Conservation (phyloP, 2,329 filamentous ascomycete genomes). For the Talaromyces sp. region DNA sequence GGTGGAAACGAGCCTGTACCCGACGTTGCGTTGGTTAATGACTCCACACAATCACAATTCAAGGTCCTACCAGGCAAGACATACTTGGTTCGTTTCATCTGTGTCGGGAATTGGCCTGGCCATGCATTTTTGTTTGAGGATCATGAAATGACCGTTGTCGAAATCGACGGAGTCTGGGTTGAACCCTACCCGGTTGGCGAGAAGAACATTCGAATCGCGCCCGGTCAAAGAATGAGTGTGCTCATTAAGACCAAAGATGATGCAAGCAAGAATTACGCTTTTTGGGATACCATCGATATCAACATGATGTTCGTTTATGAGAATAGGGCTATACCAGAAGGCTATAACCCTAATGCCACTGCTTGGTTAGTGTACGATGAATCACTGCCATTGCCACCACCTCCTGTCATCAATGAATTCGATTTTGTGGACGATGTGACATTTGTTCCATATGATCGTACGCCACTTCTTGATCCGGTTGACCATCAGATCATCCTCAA, state of each 20-base stretch:
- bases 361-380: conserved; percentile 53
- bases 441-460: conserved; percentile 26
- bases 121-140: conserved; percentile 48
- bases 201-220: conserved; percentile 61
- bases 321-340: conserved; percentile 52
- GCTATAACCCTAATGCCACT: conserved; percentile 57
- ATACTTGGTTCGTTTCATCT: conserved; percentile 69
- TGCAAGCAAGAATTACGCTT: conserved; percentile 61
- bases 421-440: conserved; percentile 64
- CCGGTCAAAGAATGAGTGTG: conserved; percentile 60
- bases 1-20: conserved; percentile 63
- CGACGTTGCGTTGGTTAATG: conserved; percentile 66
- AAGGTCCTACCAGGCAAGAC: conserved; percentile 63
- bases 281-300: conserved; percentile 67
- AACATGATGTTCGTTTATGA: conserved; percentile 42
- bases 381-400: conserved; percentile 42
- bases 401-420: conserved; percentile 58
- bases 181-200: conserved; percentile 45
- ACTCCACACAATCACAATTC: conserved; percentile 59
- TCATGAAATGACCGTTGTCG: conserved; percentile 39
- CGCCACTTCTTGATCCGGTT: conserved; percentile 28
- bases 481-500: conserved; percentile 31
- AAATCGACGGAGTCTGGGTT: conserved; percentile 35
- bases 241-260: conserved; percentile 60
- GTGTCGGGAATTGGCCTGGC: conserved; percentile 65